Evolutionary conservation across 352 stramenopile genomes (phyloP).

Genomic region (Saprolegnia diclina): DNA sequence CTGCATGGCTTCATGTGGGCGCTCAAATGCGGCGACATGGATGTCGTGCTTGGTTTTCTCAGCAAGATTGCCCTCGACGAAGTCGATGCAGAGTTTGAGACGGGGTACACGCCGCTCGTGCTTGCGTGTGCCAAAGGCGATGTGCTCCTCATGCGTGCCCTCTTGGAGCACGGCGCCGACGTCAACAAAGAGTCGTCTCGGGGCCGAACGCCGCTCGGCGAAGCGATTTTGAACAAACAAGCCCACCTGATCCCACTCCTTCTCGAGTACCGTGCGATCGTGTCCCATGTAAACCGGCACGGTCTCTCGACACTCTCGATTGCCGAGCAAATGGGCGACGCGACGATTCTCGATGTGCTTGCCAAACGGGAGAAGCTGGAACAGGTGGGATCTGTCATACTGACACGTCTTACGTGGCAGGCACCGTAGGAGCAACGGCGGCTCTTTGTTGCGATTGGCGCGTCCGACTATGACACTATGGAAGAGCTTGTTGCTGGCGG

Average conservation of each 20-base stretch:
- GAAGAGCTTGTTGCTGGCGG: conserved; percentile 15
- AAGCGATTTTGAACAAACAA: conserved; percentile 53
- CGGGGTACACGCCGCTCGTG: conserved; percentile 57
- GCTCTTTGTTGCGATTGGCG: conserved; percentile 64
- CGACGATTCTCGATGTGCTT: background rate
- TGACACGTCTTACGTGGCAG: too few relatives aligned
- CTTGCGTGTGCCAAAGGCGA: conserved; percentile 44
- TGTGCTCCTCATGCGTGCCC: conserved; percentile 43
- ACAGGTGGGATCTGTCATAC: background rate
- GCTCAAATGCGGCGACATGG: conserved; percentile 53
- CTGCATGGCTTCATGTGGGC: conserved; percentile 56
- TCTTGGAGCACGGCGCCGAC: conserved; percentile 60
- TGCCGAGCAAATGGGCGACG: conserved; percentile 21
- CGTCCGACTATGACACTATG: conserved; percentile 51
- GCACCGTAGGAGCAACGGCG: conserved; percentile 37
- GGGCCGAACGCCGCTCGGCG: conserved; percentile 52
- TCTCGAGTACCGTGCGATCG: conserved; percentile 52
- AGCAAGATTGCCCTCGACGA: conserved; percentile 36
- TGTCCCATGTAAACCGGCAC: conserved; percentile 56
- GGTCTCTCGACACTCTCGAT: conserved; percentile 44
- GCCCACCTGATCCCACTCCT: conserved; percentile 45
- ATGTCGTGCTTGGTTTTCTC: conserved; percentile 58
- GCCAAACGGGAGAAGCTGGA: conserved; percentile 4
- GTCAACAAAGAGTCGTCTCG: conserved; percentile 66
- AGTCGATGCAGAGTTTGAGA: conserved; percentile 56